phyloP scores from a whole-genome alignment of 805 yeast species.

The Starmerella geochares region DNA sequence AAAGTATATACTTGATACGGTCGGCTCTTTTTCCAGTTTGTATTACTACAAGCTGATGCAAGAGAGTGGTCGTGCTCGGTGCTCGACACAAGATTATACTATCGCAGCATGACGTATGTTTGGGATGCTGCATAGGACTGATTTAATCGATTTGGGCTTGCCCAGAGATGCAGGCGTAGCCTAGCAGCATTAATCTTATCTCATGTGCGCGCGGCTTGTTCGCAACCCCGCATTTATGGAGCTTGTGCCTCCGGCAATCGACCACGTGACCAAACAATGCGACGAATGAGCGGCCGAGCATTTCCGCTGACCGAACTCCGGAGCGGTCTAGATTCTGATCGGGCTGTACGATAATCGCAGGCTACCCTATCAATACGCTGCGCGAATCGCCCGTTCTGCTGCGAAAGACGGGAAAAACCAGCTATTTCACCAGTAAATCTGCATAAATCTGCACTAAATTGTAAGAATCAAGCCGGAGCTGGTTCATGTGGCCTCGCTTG shows the following conservation, averaged over 20 bases:
- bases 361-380: not conserved
- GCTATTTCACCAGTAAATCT: no score
- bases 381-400: no score
- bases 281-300: not conserved
- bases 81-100: no score
- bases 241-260: not conserved
- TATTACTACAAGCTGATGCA: not conserved
- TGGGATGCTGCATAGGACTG: no score
- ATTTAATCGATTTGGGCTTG: no score
- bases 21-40: not conserved
- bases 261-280: not conserved
- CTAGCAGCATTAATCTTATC: not conserved
- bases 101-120: no score
- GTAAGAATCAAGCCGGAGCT: no score
- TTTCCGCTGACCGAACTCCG: not conserved
- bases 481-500: no score
- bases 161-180: not conserved
- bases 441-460: no score
- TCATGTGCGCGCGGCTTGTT: not conserved
- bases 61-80: not conserved
- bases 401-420: no score
- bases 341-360: conserved; percentile 1
- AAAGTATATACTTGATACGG: not conserved
- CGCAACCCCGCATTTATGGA: not conserved
- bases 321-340: not conserved